Conservation (phyloP, 768 basidiomycete genomes). For the Crepidotus variabilis region DNA sequence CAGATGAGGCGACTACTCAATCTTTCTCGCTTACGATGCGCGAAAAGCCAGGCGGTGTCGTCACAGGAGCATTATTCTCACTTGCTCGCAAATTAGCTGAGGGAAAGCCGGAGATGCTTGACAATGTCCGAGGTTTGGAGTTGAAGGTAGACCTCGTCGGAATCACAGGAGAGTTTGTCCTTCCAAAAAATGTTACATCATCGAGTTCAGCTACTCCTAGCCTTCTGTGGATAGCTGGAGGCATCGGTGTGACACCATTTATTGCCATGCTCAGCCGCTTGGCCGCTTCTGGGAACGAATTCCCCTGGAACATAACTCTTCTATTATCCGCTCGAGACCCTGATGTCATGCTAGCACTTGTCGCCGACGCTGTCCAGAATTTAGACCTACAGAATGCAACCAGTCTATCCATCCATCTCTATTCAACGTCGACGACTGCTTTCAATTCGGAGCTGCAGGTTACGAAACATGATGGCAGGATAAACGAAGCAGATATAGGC, state of each 20-base stretch:
- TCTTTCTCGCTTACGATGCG: constrained; percentile 51
- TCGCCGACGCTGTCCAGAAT: constrained; percentile 14
- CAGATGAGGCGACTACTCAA: constrained; percentile 4
- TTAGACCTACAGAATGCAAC: not conserved
- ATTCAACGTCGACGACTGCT: not conserved
- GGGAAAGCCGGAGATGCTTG: constrained; percentile 35
- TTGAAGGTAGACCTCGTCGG: constrained; percentile 47
- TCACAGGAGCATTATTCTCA: constrained; percentile 53
- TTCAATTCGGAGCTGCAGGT: not conserved
- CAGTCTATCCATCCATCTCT: not conserved
- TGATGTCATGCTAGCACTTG: constrained; percentile 41
- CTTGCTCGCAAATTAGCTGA: constrained; percentile 40
- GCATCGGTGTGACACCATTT: constrained; percentile 65
- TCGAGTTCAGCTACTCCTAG: constrained; percentile 8
- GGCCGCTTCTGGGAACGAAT: constrained; percentile 12
- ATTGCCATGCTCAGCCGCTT: constrained; percentile 42
- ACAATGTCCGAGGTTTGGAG: constrained; percentile 32
- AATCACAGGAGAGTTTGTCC: constrained; percentile 48
- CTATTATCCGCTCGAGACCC: constrained; percentile 53
- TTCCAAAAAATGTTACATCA: constrained; percentile 13
- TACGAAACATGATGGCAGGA: not conserved
- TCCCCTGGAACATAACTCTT: constrained; percentile 36
- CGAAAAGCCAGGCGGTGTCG: constrained; percentile 45
- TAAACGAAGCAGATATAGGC: not conserved
- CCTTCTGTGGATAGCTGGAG: constrained; percentile 59